These are phyloP conservation scores for Cyathus pygmaeus DNA, from an alignment of 1,284 basidiomycete species.

Conservation along the genomic window DNA sequence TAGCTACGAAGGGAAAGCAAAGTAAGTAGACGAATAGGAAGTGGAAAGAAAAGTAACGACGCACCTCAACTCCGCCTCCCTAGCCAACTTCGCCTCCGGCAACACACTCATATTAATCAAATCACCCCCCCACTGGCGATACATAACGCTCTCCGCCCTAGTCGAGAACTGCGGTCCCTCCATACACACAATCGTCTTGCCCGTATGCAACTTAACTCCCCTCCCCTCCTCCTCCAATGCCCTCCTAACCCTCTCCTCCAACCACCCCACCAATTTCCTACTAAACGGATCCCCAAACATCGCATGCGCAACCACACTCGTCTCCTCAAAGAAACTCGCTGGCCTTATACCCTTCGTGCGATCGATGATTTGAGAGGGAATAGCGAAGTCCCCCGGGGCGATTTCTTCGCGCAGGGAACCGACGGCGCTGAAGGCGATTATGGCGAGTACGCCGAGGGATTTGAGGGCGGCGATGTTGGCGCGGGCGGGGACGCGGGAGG, in stretches of 20 bases:
- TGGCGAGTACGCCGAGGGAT: conserved; percentile 87
- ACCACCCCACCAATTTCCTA: conserved; percentile 71
- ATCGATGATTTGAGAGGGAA: conserved; percentile 96
- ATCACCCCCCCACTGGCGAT: conserved; percentile 92
- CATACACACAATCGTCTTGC: conserved; percentile 94
- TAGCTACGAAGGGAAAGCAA: conserved; percentile 63
- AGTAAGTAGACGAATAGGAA: background rate
- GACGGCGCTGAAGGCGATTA: conserved; percentile 96
- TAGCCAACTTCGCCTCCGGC: conserved; percentile 94
- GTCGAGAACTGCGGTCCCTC: conserved; percentile 97
- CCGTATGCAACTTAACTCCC: conserved; percentile 75
- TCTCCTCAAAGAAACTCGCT: conserved; percentile 87
- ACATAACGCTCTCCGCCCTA: conserved; percentile 95
- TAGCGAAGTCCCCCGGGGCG: conserved; percentile 87
- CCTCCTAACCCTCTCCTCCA: conserved; percentile 72
- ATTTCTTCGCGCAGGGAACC: conserved; percentile 97
- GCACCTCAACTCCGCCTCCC: conserved; percentile 93
- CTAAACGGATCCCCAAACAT: conserved; percentile 94
- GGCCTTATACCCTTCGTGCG: conserved; percentile 93
- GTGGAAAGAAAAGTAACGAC: conserved; percentile 24
- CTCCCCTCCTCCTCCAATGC: conserved; percentile 69
- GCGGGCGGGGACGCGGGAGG: conserved; percentile 82
- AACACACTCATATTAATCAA: conserved; percentile 97
- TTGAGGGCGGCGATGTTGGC: conserved; percentile 98
- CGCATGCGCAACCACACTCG: conserved; percentile 89